Conservation (phyloP, 2,329 filamentous ascomycete species). For the Trichoderma koningii region DNA sequence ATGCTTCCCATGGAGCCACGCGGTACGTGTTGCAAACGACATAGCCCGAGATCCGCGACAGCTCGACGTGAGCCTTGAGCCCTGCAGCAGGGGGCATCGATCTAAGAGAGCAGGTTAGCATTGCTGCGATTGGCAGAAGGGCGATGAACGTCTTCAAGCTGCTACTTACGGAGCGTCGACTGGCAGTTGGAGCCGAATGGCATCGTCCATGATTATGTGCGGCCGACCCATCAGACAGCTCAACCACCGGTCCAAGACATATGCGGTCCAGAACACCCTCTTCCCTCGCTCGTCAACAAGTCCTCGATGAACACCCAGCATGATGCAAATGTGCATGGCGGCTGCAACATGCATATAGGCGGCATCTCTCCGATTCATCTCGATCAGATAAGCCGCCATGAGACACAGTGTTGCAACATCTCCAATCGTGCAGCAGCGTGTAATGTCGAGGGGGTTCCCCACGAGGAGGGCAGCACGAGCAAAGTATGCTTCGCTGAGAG, state of each 20-base stretch:
- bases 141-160: neutral
- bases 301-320: slow-evolving; percentile 51
- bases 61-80: slow-evolving; percentile 49
- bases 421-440: slow-evolving; percentile 42
- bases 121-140: neutral
- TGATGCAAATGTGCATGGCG: slow-evolving; percentile 52
- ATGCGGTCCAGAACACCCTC: slow-evolving; percentile 55
- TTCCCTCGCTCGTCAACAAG: slow-evolving; percentile 48
- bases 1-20: slow-evolving; percentile 39
- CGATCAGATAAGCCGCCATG: slow-evolving; percentile 53
- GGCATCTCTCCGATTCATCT: slow-evolving; percentile 52
- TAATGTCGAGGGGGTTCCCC: slow-evolving; percentile 51
- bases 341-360: slow-evolving; percentile 51
- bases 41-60: slow-evolving; percentile 51
- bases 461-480: slow-evolving; percentile 47
- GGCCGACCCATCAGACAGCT: slow-evolving; percentile 54
- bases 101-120: slow-evolving; percentile 34
- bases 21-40: slow-evolving; percentile 52
- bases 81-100: slow-evolving; percentile 48
- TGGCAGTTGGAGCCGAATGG: slow-evolving; percentile 48
- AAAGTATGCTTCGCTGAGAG: slow-evolving; percentile 49
- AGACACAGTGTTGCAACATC: slow-evolving; percentile 50
- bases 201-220: slow-evolving; percentile 50
- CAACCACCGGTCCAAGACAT: slow-evolving; percentile 52
- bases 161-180: slow-evolving; percentile 44